Conservation (phyloP, 805 yeast species). For the Priceomyces carsonii region DNA sequence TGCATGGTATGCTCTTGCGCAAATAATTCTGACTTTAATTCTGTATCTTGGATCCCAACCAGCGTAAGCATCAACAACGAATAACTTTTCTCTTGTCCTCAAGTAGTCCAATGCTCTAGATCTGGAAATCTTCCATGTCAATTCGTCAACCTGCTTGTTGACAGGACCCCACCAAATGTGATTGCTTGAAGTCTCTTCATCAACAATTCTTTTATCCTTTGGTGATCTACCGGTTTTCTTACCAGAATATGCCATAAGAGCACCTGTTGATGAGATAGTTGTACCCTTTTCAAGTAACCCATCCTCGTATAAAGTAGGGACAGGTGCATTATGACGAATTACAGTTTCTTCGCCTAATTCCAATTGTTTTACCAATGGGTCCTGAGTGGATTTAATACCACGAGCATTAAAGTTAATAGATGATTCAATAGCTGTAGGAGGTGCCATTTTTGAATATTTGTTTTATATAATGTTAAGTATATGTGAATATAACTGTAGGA, state of each 20-base stretch:
- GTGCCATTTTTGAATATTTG: slow-evolving; percentile 30
- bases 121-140: slow-evolving; percentile 93
- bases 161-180: slow-evolving; percentile 99
- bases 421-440: slow-evolving; percentile 48
- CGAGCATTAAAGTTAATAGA: slow-evolving; percentile 41
- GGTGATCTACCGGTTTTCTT: slow-evolving; percentile 97
- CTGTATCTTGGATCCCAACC: slow-evolving; percentile 99
- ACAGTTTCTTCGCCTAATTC: slow-evolving; percentile 59
- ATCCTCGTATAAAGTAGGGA: slow-evolving; percentile 92
- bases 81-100: slow-evolving; percentile 92
- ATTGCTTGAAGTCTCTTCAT: slow-evolving; percentile 80
- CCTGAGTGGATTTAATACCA: slow-evolving; percentile 38
- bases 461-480: background rate
- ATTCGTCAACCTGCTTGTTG: slow-evolving; percentile 89
- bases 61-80: slow-evolving; percentile 94
- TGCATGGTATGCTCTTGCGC: slow-evolving; percentile 99
- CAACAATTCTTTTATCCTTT: slow-evolving; percentile 96
- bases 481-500: too few species aligned
- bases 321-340: slow-evolving; percentile 89
- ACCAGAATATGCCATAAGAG: slow-evolving; percentile 94
- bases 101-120: slow-evolving; percentile 96
- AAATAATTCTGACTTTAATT: slow-evolving; percentile 90
- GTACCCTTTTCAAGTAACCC: slow-evolving; percentile 89
- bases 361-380: slow-evolving; percentile 43
- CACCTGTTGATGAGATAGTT: slow-evolving; percentile 89